Conservation (phyloP, 495 filamentous ascomycete genomes). For the Aspergillus indologenus region DNA sequence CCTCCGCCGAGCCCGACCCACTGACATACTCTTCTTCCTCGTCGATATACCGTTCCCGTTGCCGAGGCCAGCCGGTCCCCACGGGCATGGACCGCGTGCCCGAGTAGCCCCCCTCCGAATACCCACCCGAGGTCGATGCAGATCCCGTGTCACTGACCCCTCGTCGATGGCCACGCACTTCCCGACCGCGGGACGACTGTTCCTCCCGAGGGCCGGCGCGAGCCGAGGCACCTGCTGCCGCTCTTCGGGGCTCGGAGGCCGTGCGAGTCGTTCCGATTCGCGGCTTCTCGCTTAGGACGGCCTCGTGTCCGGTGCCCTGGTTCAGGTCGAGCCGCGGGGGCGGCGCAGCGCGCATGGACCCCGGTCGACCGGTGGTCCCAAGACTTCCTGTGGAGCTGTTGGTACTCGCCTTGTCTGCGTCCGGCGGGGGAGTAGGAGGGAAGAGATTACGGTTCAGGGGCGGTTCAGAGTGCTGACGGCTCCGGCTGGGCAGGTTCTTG, state of each 20-base stretch:
- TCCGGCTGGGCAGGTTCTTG: slow-evolving; percentile 67
- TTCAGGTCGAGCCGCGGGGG: slow-evolving; percentile 44
- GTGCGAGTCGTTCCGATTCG: slow-evolving; percentile 53
- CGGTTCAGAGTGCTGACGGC: slow-evolving; percentile 81
- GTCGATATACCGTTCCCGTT: slow-evolving; percentile 62
- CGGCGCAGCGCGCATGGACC: slow-evolving; percentile 33
- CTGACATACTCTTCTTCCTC: slow-evolving; percentile 69
- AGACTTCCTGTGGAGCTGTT: slow-evolving; percentile 24
- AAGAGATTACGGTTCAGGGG: slow-evolving; percentile 84
- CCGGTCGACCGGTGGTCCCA: slow-evolving; percentile 24
- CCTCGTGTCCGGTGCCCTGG: slow-evolving; percentile 23
- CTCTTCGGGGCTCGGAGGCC: slow-evolving; percentile 52
- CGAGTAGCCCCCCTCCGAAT: slow-evolving; percentile 67
- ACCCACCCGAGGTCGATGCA: slow-evolving; percentile 40
- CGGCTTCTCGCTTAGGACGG: slow-evolving; percentile 31
- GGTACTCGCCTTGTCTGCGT: slow-evolving; percentile 55
- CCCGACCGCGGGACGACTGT: slow-evolving; percentile 12
- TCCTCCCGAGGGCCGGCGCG: slow-evolving; percentile 4
- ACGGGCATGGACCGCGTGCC: slow-evolving; percentile 45
- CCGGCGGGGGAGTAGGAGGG: slow-evolving; percentile 93
- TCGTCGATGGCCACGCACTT: slow-evolving; percentile 28
- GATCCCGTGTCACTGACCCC: slow-evolving; percentile 33
- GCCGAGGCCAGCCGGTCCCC: slow-evolving; percentile 34
- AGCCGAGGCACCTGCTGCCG: slow-evolving; percentile 4
- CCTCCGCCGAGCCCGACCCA: slow-evolving; percentile 55